Evolutionary conservation across 192 early-diverging fungal genomes (phyloP), one percentile per base, ranked within the genome.

Genomic region (Spizellomyces punctatus): DNA sequence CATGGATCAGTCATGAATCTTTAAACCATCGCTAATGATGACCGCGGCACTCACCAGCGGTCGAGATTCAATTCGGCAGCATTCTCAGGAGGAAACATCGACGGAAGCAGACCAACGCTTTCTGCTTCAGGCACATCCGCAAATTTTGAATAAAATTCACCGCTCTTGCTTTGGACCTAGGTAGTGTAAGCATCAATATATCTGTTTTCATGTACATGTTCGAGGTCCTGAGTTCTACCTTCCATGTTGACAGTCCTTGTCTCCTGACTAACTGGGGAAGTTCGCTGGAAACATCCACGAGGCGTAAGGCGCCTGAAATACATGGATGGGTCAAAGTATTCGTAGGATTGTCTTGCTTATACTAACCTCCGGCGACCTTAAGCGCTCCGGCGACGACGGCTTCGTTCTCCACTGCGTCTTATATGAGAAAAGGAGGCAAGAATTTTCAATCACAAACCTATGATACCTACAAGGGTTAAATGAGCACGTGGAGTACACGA

Each of bases 401-500:
- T 80, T 42, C 65, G 12, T 54, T 54, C 50, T 54, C 50, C 17
- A 54, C 50, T 54, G 50, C 50, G 17, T 12, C 14, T 54, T n/a
- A 2, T 12, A 54, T 54, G 17, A 19, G 50, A 12, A 19, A 19
- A n/a, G 14, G 17, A 54, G 50, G 17, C 50, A 54, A 19, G 14
- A 19, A 4, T 5, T 85, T 56, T 91, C 91, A 27, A 92, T 94
- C 1, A 98, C 92, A 48, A 98, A 95, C 6, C 95, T 94, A 80
- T 99, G 96, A 72, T 98, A 96, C 78, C 98, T 96, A 64, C 98
- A 62, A 12, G 98, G 96, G 77, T 99, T 99, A 77, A 99, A 91
- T 43, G 95, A 94, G 84, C 98, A 99, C 3, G 98, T 99, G 44
- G 95, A 97, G 75, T 98, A 99, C 0, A 99, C 98, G 64, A 99